Evolutionary conservation across 2,329 filamentous ascomycete species (phyloP), one percentile per base, ranked within the genome.

Genomic region (Penicillium sumatraense): DNA sequence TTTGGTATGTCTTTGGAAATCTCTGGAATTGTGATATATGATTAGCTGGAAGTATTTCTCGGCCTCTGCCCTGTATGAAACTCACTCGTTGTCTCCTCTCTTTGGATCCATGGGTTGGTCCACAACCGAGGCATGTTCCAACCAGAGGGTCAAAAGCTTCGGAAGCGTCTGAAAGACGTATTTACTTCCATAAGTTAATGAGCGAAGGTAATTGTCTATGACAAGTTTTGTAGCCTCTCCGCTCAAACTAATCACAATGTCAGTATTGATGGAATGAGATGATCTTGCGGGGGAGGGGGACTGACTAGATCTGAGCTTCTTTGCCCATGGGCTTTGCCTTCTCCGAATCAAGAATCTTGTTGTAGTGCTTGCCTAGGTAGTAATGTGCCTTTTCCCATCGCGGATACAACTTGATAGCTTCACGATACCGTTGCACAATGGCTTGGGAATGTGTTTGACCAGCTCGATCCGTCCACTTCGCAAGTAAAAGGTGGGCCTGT

Each of bases 301-400:
- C 75, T 52, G 63, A 78, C 75, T 87, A 92, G 56, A 84, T 81
- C 51, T 92, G 88, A 38, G 84, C 87, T 72, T 96, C 92, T 60
- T 93, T 92, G 24, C 88, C 85, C 16, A 85, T 80, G 33, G 89
- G 87, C 49, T 96, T 84, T 2, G 83, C 80, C 72, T 91, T 93
- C 72, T 98, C 92, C 0, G 91, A 90, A 66, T 98, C 93, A 3
- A 97, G 80, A 3, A 98, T 84, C 73, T 97, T 99, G 72, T 96
- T 96, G 81, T 99, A 99, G 74, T 98, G 92, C 44, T 93, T 91
- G 5, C 95, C 95, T 9, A 99, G 83, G 72, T 97, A 96, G 72
- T 98, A 99, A 70, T 98, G 93, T 0, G 91, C 93, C 74, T 97
- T 98, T 71, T 99, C 95, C 93, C 93, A 99, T 49, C 86, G 72